Conservation (phyloP, 106 monocot genomes). For the Dioscorea dumetorum region DNA sequence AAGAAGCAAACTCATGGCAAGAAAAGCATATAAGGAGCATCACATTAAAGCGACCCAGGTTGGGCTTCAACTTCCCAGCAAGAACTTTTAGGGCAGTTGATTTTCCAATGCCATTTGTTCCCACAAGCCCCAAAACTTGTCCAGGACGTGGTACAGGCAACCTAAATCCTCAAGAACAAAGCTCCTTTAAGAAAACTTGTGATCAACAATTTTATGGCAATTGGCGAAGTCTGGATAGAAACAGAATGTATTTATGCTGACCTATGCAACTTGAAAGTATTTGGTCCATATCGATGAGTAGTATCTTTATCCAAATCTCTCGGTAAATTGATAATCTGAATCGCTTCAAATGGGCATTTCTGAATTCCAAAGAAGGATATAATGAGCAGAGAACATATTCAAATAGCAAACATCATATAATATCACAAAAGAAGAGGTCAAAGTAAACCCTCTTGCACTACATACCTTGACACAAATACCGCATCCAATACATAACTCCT, state of each 20-base stretch:
- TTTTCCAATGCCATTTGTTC: slow-evolving; percentile 98
- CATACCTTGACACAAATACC: slow-evolving; percentile 98
- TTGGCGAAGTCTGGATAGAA: not conserved
- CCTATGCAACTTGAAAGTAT: slow-evolving; percentile 98
- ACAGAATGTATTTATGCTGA: slow-evolving; percentile 7
- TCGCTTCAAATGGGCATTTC: slow-evolving; percentile 99
- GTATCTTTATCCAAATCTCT: slow-evolving; percentile 98
- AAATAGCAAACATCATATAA: not conserved
- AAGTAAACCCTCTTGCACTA: not conserved
- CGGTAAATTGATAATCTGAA: slow-evolving; percentile 93
- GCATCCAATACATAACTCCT: slow-evolving; percentile 97
- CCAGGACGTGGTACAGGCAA: slow-evolving; percentile 97
- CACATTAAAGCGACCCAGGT: slow-evolving; percentile 96
- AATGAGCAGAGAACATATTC: not conserved
- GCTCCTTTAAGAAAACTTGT: not conserved
- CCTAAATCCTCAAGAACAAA: slow-evolving; percentile 22
- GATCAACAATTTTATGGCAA: not conserved
- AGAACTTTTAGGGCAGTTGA: slow-evolving; percentile 99
- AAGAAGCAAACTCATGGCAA: not conserved
- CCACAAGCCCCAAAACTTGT: slow-evolving; percentile 91
- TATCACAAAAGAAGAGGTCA: not conserved
- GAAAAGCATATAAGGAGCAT: not conserved
- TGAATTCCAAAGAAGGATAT: slow-evolving; percentile 19
- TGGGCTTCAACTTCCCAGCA: slow-evolving; percentile 95
- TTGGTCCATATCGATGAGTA: slow-evolving; percentile 97